These are phyloP conservation scores for Glaciozyma antarctica DNA, from an alignment of 768 basidiomycete genomes.

Conservation along the genomic window DNA sequence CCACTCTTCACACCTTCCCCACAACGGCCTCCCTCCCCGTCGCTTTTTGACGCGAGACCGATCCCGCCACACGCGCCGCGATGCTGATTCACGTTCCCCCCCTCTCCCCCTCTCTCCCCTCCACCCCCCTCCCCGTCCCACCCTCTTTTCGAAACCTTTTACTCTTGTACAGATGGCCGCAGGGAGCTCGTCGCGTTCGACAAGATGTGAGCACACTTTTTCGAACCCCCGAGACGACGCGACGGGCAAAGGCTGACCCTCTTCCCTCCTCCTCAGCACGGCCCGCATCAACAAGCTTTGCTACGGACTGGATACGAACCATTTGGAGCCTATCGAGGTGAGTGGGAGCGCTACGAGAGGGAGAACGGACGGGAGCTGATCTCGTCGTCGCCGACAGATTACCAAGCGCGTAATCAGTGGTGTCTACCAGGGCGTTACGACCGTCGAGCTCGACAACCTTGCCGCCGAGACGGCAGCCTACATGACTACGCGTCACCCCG, in stretches of 20 bases:
- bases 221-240: no score
- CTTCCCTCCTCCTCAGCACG: conserved; percentile 9
- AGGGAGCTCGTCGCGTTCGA: conserved; percentile 91
- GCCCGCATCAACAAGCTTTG: conserved; percentile 54
- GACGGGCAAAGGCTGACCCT: not conserved
- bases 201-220: conserved; percentile 49
- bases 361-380: not conserved
- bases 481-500: conserved; percentile 59
- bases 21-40: no score
- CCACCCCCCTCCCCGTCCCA: not conserved
- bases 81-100: not conserved
- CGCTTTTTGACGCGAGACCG: not conserved
- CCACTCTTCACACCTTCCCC: not conserved
- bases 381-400: conserved; percentile 18
- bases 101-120: not conserved
- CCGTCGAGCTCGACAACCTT: conserved; percentile 72
- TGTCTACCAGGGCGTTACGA: conserved; percentile 91
- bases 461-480: conserved; percentile 69
- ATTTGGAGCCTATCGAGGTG: conserved; percentile 79
- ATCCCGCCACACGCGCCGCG: not conserved
- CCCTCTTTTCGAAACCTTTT: no score
- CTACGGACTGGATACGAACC: conserved; percentile 86
- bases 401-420: conserved; percentile 62
- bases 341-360: conserved; percentile 6
- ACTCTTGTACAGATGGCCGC: conserved; percentile 46